These are phyloP conservation scores for Hysterangium stoloniferum DNA, from an alignment of 768 basidiomycete genomes.

Conservation along the genomic window DNA sequence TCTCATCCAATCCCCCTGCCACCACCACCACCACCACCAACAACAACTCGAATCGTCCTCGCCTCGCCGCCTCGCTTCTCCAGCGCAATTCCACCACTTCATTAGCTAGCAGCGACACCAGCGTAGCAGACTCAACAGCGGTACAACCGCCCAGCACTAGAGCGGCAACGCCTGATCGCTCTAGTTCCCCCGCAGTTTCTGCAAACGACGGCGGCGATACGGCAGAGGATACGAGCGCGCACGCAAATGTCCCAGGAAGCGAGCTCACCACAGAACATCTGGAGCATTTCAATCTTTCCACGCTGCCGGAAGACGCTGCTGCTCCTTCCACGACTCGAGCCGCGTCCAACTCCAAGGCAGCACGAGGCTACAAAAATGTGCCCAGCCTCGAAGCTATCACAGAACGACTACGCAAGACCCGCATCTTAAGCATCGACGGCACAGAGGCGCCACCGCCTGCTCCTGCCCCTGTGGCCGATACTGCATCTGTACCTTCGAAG, in stretches of 20 bases:
- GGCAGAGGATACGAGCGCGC: no score
- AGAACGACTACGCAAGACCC: slow-evolving; percentile 63
- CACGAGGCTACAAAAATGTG: slow-evolving; percentile 79
- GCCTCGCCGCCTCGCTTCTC: slow-evolving; percentile 65
- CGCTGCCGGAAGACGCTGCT: slow-evolving; percentile 1
- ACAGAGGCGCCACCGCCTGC: slow-evolving; percentile 42
- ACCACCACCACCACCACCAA: slow-evolving; percentile 19
- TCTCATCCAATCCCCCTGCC: slow-evolving; percentile 38
- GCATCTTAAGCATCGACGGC: slow-evolving; percentile 51
- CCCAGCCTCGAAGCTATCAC: slow-evolving; percentile 82
- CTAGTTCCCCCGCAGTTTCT: slow-evolving; percentile 38
- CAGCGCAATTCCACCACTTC: slow-evolving; percentile 49
- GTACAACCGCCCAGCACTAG: slow-evolving; percentile 64
- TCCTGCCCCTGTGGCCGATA: slow-evolving; percentile 71
- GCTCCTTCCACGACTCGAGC: slow-evolving; percentile 16
- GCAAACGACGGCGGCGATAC: slow-evolving; percentile 33
- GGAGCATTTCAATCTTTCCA: slow-evolving; percentile 53
- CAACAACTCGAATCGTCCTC: slow-evolving; percentile 38
- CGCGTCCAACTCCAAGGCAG: slow-evolving; percentile 26
- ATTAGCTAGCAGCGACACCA: slow-evolving; percentile 37
- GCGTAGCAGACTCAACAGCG: slow-evolving; percentile 49
- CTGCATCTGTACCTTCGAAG: slow-evolving; percentile 66
- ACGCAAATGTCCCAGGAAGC: slow-evolving; percentile 32
- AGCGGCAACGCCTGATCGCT: slow-evolving; percentile 50
- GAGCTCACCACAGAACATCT: slow-evolving; percentile 63